A percentile compares a stretch with the other conserved stretches of the same genome.
Evolutionary conservation across 495 filamentous ascomycete species (phyloP).

Genomic region (Achaetomiella virescens): DNA sequence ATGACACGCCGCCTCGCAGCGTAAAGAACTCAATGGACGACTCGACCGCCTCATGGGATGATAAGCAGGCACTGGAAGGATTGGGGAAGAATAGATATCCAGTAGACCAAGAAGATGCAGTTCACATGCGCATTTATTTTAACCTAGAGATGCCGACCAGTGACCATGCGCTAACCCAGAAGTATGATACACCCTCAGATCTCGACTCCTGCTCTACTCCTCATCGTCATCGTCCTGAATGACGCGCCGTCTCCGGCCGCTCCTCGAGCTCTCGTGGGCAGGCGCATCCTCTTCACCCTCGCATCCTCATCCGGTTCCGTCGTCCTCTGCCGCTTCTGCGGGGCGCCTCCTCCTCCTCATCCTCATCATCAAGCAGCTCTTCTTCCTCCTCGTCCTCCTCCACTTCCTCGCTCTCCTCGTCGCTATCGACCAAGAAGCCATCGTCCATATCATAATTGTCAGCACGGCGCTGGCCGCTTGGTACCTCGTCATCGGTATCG

Average conservation of each 20-base stretch:
- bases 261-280: conserved; percentile 27
- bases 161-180: conserved; percentile 4
- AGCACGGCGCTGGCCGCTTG: conserved; percentile 55
- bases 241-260: conserved; percentile 35
- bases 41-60: too few relatives aligned
- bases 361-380: conserved; percentile 40
- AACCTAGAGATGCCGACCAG: conserved; percentile 2
- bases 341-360: conserved; percentile 43
- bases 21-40: too few relatives aligned
- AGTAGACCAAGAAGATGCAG: not conserved
- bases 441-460: conserved; percentile 84
- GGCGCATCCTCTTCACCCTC: conserved; percentile 34
- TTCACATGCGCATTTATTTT: not conserved
- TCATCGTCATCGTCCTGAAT: conserved; percentile 48
- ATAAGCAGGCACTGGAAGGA: too few relatives aligned
- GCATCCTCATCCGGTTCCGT: conserved; percentile 39
- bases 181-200: not conserved
- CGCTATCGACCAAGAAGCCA: conserved; percentile 69
- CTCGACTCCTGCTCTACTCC: conserved; percentile 5
- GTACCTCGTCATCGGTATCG: conserved; percentile 60
- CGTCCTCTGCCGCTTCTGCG: conserved; percentile 46
- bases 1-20: too few relatives aligned
- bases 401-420: conserved; percentile 58
- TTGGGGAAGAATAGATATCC: not conserved
- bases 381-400: conserved; percentile 60